phyloP scores from a whole-genome alignment of 2,329 filamentous ascomycete genomes.

The Sporothrix dimorphospora region DNA sequence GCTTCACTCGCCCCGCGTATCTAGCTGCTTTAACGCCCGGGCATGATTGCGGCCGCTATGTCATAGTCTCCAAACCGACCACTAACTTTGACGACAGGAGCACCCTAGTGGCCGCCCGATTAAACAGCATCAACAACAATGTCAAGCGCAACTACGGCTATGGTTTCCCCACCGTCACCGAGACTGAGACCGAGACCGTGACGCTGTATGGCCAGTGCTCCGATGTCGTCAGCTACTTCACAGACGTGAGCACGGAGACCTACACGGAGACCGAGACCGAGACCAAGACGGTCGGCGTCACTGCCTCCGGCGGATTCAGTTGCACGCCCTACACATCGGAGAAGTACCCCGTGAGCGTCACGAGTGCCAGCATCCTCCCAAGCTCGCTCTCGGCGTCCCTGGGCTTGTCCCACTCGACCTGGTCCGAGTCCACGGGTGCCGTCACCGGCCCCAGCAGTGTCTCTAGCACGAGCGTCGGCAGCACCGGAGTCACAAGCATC shows the following conservation, averaged over 20 bases:
- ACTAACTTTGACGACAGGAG: constrained; percentile 16
- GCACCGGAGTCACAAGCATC: background rate
- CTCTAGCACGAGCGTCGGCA: background rate
- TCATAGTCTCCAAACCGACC: background rate
- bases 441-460: constrained; percentile 4
- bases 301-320: background rate
- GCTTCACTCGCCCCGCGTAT: background rate
- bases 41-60: background rate
- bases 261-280: constrained; percentile 9
- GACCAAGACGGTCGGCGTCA: constrained; percentile 11
- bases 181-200: constrained; percentile 31
- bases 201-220: constrained; percentile 27
- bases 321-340: constrained; percentile 25
- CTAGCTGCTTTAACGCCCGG: background rate
- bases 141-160: constrained; percentile 29
- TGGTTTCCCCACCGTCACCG: constrained; percentile 31
- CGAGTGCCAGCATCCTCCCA: background rate
- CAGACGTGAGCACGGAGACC: constrained; percentile 23
- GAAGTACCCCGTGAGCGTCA: constrained; percentile 12
- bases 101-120: constrained; percentile 31
- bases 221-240: constrained; percentile 14
- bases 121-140: constrained; percentile 12
- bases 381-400: background rate
- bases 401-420: constrained; percentile 5
- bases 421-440: constrained; percentile 17